phyloP scores from a whole-genome alignment of 2,329 filamentous ascomycete genomes.

The Raffaelea albimanens region DNA sequence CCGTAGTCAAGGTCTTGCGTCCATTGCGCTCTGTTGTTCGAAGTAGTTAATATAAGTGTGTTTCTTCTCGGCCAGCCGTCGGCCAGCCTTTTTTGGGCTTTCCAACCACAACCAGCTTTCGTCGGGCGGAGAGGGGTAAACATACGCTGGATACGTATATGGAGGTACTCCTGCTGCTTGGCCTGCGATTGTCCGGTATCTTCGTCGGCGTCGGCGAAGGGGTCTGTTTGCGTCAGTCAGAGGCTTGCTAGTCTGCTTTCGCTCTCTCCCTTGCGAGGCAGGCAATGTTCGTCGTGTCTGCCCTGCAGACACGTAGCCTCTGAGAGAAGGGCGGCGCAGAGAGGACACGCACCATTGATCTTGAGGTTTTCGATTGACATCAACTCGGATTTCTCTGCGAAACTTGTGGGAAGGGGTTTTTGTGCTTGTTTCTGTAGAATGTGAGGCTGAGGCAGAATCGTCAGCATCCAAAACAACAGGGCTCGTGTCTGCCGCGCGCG shows the following conservation, averaged over 20 bases:
- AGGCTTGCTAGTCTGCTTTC: too few relatives aligned
- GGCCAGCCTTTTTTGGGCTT: too few relatives aligned
- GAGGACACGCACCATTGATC: slow-evolving; percentile 66
- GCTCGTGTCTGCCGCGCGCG: too few relatives aligned
- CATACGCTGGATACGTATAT: slow-evolving; percentile 97
- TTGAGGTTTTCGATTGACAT: slow-evolving; percentile 99
- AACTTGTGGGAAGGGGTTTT: slow-evolving; percentile 12
- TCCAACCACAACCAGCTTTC: too few relatives aligned
- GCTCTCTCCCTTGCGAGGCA: background rate
- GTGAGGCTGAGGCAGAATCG: background rate
- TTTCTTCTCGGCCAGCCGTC: background rate
- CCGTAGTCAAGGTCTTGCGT: slow-evolving; percentile 99
- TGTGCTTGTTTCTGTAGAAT: slow-evolving; percentile 1
- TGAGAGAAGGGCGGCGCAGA: background rate
- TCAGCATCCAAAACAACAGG: too few relatives aligned
- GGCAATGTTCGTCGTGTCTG: too few relatives aligned
- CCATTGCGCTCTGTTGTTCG: slow-evolving; percentile 87
- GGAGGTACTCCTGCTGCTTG: slow-evolving; percentile 83
- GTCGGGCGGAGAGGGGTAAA: background rate
- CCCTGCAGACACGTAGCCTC: background rate
- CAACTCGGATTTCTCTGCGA: slow-evolving; percentile 15
- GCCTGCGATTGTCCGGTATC: slow-evolving; percentile 82
- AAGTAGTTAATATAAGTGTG: background rate
- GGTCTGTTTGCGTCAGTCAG: slow-evolving; percentile 50
- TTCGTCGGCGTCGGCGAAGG: slow-evolving; percentile 99